Conservation (phyloP, 768 basidiomycete genomes). For the Rhizopogon salebrosus region DNA sequence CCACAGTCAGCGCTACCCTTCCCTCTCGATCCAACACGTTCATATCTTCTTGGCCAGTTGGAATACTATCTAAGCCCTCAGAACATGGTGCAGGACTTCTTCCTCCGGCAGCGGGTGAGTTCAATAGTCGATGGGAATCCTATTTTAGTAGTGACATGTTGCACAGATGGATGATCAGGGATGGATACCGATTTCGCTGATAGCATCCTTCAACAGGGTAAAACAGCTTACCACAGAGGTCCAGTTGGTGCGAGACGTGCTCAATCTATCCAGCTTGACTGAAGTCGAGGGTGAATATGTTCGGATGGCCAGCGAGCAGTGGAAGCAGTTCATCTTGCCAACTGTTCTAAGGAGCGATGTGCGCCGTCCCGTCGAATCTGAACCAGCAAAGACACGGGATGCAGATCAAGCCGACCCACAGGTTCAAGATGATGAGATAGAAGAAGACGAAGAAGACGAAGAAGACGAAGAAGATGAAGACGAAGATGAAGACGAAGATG, state of each 20-base stretch:
- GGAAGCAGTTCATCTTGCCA: conserved; percentile 57
- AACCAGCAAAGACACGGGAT: neutral
- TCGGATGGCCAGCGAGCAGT: conserved; percentile 54
- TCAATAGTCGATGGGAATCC: neutral
- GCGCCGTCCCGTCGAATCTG: conserved; percentile 5
- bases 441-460: conserved; percentile 42
- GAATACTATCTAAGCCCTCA: conserved; percentile 92
- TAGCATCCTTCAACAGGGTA: conserved; percentile 88
- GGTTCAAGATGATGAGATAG: conserved; percentile 12
- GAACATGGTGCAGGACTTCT: conserved; percentile 86
- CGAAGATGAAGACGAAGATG: conserved; percentile 52
- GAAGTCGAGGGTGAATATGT: conserved; percentile 69
- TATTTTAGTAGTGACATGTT: conserved; percentile 2
- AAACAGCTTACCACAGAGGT: conserved; percentile 55
- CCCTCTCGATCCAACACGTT: conserved; percentile 61
- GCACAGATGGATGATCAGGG: conserved; percentile 84
- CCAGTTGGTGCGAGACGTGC: conserved; percentile 63
- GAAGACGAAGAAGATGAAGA: conserved; percentile 53
- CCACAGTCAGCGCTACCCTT: conserved; percentile 44
- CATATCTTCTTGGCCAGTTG: conserved; percentile 72
- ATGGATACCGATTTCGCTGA: conserved; percentile 77
- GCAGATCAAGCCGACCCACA: neutral
- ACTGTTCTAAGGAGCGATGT: conserved; percentile 47
- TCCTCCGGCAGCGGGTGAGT: conserved; percentile 70
- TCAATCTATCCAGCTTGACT: conserved; percentile 59